Evolutionary conservation across 2,329 filamentous ascomycete species (phyloP).

Genomic region (Claviceps capensis): DNA sequence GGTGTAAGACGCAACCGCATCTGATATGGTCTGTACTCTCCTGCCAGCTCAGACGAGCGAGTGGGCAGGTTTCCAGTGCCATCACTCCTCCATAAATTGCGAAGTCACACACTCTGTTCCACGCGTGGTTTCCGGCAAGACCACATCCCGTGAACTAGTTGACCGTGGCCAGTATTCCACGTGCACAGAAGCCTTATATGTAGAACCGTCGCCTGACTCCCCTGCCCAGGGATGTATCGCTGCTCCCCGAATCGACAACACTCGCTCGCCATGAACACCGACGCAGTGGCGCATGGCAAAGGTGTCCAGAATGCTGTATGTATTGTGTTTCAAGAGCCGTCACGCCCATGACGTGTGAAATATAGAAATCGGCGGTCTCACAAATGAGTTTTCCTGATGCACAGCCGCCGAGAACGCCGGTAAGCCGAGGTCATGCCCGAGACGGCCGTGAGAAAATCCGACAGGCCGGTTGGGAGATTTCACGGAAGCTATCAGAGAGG

Average conservation of each 20-base stretch:
- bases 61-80: not conserved
- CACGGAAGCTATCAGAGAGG: constrained; percentile 35
- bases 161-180: not conserved
- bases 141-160: not conserved
- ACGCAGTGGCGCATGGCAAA: not conserved
- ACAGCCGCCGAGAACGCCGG: not conserved
- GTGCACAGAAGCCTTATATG: not conserved
- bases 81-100: not conserved
- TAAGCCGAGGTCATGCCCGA: not conserved
- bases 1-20: not conserved
- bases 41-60: not conserved
- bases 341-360: not conserved
- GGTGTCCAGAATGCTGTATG: not conserved
- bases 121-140: not conserved
- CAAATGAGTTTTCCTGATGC: not conserved
- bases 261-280: not conserved
- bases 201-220: not conserved
- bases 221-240: not conserved
- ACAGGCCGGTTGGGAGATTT: constrained; percentile 44
- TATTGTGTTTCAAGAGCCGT: not conserved
- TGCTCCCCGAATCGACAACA: not conserved
- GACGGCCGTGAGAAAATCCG: constrained; percentile 21
- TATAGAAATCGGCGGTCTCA: not conserved
- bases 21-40: not conserved
- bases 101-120: too few species aligned